A percentile compares a stretch with the other conserved stretches of the same genome.
Evolutionary conservation across 768 basidiomycete genomes (phyloP).

Genomic region (Austroboletus festivus): DNA sequence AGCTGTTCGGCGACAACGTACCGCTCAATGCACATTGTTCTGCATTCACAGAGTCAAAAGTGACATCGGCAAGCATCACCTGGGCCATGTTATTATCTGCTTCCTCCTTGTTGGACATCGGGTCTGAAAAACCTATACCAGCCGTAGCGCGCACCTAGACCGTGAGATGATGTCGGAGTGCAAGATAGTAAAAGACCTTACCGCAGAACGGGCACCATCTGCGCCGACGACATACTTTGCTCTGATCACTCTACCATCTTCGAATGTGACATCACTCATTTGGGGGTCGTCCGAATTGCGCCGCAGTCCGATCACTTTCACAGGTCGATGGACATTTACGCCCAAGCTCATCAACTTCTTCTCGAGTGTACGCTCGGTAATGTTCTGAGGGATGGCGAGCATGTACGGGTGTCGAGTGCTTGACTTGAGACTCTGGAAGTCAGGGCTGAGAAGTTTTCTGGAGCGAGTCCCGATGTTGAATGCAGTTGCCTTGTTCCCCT

Average conservation of each 20-base stretch:
- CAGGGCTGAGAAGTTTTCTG: conserved; percentile 22
- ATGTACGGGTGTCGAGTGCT: conserved; percentile 45
- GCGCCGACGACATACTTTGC: conserved; percentile 50
- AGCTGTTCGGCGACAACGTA: conserved; percentile 28
- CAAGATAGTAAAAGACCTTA: conserved; percentile 20
- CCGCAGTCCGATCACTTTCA: conserved; percentile 39
- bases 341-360: conserved; percentile 32
- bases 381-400: conserved; percentile 41
- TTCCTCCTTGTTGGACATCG: conserved; percentile 29
- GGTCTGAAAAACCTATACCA: conserved; percentile 45
- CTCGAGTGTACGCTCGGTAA: conserved; percentile 41
- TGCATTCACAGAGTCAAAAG: conserved; percentile 22
- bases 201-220: conserved; percentile 47
- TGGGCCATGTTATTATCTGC: conserved; percentile 33
- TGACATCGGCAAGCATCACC: conserved; percentile 48
- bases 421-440: conserved; percentile 34
- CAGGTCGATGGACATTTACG: conserved; percentile 35
- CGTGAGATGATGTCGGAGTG: not conserved
- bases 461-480: conserved; percentile 33
- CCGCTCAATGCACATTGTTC: conserved; percentile 10
- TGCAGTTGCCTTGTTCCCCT: conserved; percentile 32
- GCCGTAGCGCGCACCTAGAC: conserved; percentile 40
- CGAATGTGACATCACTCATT: conserved; percentile 42
- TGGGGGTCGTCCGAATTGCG: conserved; percentile 25
- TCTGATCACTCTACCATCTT: conserved; percentile 41